These are phyloP conservation scores for Rhodotorula mucilaginosa DNA, from an alignment of 1,284 basidiomycete species.

Conservation along the genomic window DNA sequence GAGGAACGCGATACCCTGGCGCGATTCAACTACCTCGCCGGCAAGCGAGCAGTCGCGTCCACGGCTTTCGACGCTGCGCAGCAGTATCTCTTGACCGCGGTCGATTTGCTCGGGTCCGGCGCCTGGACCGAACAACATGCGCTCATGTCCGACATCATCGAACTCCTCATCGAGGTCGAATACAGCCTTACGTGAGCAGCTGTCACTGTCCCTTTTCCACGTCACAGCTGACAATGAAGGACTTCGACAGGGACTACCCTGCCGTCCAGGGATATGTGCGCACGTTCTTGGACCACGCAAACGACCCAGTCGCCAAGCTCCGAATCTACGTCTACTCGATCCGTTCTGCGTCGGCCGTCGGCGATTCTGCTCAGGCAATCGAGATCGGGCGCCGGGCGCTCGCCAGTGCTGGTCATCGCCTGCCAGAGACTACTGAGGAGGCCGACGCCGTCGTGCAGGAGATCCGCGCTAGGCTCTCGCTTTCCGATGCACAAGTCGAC, in stretches of 20 bases:
- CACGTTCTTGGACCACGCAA: conserved; percentile 45
- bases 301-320: conserved; percentile 67
- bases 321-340: conserved; percentile 60
- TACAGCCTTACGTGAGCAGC: conserved; percentile 34
- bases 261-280: conserved; percentile 35
- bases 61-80: conserved; percentile 39
- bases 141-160: conserved; percentile 29
- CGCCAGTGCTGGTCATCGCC: conserved; percentile 18
- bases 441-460: conserved; percentile 6
- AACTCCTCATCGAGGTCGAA: conserved; percentile 33
- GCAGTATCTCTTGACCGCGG: conserved; percentile 24
- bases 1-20: conserved; percentile 31
- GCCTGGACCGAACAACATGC: conserved; percentile 28
- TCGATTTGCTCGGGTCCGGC: conserved; percentile 29
- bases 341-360: conserved; percentile 29
- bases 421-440: conserved; percentile 15
- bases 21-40: conserved; percentile 31
- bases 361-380: conserved; percentile 29
- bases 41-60: conserved; percentile 19
- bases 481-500: conserved; percentile 10
- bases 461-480: conserved; percentile 5
- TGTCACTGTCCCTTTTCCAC: no score
- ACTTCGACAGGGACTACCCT: conserved; percentile 23
- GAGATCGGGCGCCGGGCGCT: conserved; percentile 29
- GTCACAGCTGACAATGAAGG: no score